phyloP scores from a whole-genome alignment of 1,139 yeast species.

The Nakaseomyces kungkrabaensis region DNA sequence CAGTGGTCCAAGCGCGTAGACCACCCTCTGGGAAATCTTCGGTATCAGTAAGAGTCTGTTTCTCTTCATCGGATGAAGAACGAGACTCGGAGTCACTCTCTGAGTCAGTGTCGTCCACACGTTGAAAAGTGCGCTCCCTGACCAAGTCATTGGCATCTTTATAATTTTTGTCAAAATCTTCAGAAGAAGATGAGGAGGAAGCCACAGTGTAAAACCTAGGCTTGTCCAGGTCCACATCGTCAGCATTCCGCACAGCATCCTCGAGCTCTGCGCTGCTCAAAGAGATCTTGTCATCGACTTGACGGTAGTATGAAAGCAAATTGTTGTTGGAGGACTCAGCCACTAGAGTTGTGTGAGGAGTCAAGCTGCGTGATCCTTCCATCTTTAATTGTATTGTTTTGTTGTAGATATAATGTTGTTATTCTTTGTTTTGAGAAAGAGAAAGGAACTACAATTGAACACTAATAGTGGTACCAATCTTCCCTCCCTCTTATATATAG shows the following conservation, averaged over 20 bases:
- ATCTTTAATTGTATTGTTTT: background rate
- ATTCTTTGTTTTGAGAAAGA: too few species aligned
- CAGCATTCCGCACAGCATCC: background rate
- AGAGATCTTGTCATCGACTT: background rate
- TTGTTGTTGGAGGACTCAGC: background rate
- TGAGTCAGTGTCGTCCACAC: background rate
- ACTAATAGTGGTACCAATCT: too few species aligned
- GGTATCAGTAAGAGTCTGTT: slow-evolving; percentile 7
- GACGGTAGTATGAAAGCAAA: background rate
- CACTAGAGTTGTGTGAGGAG: slow-evolving; percentile 1
- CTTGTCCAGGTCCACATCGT: background rate
- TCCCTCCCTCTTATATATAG: too few species aligned
- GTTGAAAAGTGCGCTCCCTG: background rate
- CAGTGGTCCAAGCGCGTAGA: slow-evolving; percentile 42
- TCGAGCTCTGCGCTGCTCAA: background rate
- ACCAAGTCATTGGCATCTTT: background rate
- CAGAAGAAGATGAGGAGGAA: background rate
- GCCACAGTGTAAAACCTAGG: background rate
- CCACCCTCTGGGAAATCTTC: slow-evolving; percentile 46
- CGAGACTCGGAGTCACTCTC: background rate
- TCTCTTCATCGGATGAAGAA: background rate
- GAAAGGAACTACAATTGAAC: too few species aligned
- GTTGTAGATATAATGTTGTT: background rate
- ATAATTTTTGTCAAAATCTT: background rate
- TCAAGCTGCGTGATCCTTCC: background rate